phyloP scores from a whole-genome alignment of 2,329 filamentous ascomycete species.

The Aureobasidium pullulans region DNA sequence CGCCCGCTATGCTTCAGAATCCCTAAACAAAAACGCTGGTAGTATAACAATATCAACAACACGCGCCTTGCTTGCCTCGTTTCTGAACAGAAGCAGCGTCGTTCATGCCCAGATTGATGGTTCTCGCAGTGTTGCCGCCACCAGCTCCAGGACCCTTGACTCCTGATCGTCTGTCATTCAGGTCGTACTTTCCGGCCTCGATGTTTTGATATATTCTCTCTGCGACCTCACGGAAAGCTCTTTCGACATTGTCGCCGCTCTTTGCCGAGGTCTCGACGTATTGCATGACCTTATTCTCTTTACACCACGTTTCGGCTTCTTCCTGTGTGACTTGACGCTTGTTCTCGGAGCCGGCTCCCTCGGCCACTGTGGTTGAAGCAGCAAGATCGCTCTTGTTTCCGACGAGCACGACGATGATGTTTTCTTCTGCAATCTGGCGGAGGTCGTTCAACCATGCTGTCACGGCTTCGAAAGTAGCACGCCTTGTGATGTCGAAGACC shows the following conservation, averaged over 20 bases:
- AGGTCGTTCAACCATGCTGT: conserved; percentile 93
- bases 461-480: conserved; percentile 76
- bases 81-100: conserved; percentile 28
- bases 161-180: conserved; percentile 85
- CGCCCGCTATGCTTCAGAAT: conserved; percentile 7
- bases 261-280: conserved; percentile 97
- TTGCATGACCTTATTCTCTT: conserved; percentile 73
- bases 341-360: conserved; percentile 39
- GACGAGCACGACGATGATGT: conserved; percentile 89
- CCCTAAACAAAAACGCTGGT: not conserved
- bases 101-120: conserved; percentile 38
- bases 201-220: conserved; percentile 97
- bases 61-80: conserved; percentile 22
- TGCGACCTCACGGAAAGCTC: conserved; percentile 85
- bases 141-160: conserved; percentile 64
- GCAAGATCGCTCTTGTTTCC: conserved; percentile 91
- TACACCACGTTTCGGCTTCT: conserved; percentile 88
- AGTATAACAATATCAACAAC: conserved; percentile 20
- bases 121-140: conserved; percentile 34
- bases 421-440: conserved; percentile 87
- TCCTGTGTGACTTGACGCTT: conserved; percentile 71
- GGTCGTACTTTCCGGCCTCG: conserved; percentile 85
- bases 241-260: conserved; percentile 87
- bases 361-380: conserved; percentile 32
- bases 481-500: conserved; percentile 89